These are phyloP conservation scores for Dissoconium aciculare DNA, from an alignment of 2,329 filamentous ascomycete genomes.

Conservation along the genomic window DNA sequence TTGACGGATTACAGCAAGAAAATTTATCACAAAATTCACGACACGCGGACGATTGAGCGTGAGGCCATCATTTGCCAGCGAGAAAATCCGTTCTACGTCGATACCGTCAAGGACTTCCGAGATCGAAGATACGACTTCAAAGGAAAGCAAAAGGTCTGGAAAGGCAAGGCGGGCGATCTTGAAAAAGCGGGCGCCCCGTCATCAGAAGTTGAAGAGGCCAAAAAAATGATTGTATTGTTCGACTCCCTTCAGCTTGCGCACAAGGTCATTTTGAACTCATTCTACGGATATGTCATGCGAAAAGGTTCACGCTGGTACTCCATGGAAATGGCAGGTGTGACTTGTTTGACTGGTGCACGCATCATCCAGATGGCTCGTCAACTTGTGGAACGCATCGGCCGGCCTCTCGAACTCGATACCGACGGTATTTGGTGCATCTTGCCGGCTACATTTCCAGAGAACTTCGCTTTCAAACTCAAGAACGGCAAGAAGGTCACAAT, in stretches of 20 bases:
- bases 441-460: conserved; percentile 88
- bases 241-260: conserved; percentile 93
- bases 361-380: conserved; percentile 95
- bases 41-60: conserved; percentile 77
- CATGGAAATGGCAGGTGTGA: conserved; percentile 98
- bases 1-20: conserved; percentile 91
- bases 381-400: conserved; percentile 81
- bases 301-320: conserved; percentile 99
- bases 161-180: conserved; percentile 79
- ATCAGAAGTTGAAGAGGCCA: conserved; percentile 74
- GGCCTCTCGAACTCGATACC: conserved; percentile 87
- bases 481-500: conserved; percentile 94
- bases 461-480: conserved; percentile 85
- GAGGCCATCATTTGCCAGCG: conserved; percentile 97
- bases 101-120: conserved; percentile 90
- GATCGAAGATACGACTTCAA: conserved; percentile 98
- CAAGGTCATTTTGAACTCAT: conserved; percentile 98
- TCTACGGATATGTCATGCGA: conserved; percentile 98
- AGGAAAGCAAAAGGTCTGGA: conserved; percentile 95
- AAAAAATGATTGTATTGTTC: conserved; percentile 96
- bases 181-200: conserved; percentile 66
- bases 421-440: conserved; percentile 99
- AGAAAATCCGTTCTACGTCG: conserved; percentile 95
- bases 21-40: conserved; percentile 98
- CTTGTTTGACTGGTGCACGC: conserved; percentile 84